Conservation (phyloP, 176 grass and related monocot species). For the Typha latifolia region DNA sequence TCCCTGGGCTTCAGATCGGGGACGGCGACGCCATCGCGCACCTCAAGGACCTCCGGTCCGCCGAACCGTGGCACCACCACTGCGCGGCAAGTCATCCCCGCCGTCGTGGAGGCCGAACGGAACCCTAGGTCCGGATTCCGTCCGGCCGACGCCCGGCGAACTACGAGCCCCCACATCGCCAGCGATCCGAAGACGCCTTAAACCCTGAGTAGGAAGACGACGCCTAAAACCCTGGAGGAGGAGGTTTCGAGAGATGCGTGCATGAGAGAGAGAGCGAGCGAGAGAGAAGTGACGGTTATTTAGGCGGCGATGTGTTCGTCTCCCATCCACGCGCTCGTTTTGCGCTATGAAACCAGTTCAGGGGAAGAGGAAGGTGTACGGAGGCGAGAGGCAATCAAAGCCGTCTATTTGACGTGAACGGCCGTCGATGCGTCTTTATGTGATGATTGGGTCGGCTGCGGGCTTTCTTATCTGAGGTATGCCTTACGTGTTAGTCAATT, state of each 20-base stretch:
- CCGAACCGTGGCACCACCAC: slow-evolving; percentile 83
- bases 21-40: slow-evolving; percentile 46
- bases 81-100: slow-evolving; percentile 38
- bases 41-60: slow-evolving; percentile 72
- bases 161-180: slow-evolving; percentile 44
- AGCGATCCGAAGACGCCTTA: neutral
- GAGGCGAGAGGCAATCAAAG: neutral
- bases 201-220: slow-evolving; percentile 13
- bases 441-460: too few relatives aligned
- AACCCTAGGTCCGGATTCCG: slow-evolving; percentile 18
- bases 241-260: neutral
- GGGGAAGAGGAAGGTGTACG: neutral
- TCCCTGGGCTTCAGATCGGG: slow-evolving; percentile 78
- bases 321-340: slow-evolving; percentile 21
- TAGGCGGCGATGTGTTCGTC: slow-evolving; percentile 42
- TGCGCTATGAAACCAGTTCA: neutral
- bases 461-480: too few relatives aligned
- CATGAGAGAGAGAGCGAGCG: slow-evolving; percentile 11
- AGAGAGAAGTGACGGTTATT: neutral
- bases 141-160: slow-evolving; percentile 18
- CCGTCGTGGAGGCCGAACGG: slow-evolving; percentile 21
- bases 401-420: neutral
- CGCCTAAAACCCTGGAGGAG: slow-evolving; percentile 21
- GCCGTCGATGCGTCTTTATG: neutral
- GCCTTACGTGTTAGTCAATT: too few relatives aligned